Conservation (phyloP, 2,329 filamentous ascomycete species). For the Penicillium capsulatum region DNA sequence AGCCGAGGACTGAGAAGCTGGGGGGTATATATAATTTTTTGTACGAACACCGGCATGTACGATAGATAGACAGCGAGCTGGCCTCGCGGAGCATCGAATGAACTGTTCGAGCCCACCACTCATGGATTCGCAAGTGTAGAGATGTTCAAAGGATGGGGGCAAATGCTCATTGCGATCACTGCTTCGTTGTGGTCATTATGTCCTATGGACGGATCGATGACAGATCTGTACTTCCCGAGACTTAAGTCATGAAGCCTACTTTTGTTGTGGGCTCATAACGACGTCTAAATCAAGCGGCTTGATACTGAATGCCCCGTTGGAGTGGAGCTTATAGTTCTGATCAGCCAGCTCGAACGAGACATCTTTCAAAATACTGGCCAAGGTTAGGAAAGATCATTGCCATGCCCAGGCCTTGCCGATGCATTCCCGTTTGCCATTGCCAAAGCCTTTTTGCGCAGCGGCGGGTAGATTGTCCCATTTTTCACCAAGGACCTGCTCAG, state of each 20-base stretch:
- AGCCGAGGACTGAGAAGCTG: too few species aligned
- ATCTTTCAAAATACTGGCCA: slow-evolving; percentile 63
- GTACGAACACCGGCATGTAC: too few species aligned
- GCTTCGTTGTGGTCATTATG: too few species aligned
- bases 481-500: slow-evolving; percentile 69
- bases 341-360: slow-evolving; percentile 64
- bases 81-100: not conserved
- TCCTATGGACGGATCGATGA: too few species aligned
- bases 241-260: not conserved
- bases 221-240: not conserved
- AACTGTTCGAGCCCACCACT: slow-evolving; percentile 4
- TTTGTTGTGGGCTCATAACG: slow-evolving; percentile 9
- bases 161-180: too few species aligned
- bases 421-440: slow-evolving; percentile 65
- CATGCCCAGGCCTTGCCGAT: slow-evolving; percentile 70
- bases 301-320: slow-evolving; percentile 42
- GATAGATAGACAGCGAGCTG: too few species aligned
- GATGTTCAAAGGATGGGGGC: too few species aligned
- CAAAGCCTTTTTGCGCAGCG: slow-evolving; percentile 67
- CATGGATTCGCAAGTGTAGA: too few species aligned
- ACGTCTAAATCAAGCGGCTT: slow-evolving; percentile 9
- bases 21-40: too few species aligned
- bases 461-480: slow-evolving; percentile 61
- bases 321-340: slow-evolving; percentile 40
- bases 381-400: slow-evolving; percentile 63